These are phyloP conservation scores for Anthostomella pinea DNA, from an alignment of 2,329 filamentous ascomycete genomes.

Conservation along the genomic window DNA sequence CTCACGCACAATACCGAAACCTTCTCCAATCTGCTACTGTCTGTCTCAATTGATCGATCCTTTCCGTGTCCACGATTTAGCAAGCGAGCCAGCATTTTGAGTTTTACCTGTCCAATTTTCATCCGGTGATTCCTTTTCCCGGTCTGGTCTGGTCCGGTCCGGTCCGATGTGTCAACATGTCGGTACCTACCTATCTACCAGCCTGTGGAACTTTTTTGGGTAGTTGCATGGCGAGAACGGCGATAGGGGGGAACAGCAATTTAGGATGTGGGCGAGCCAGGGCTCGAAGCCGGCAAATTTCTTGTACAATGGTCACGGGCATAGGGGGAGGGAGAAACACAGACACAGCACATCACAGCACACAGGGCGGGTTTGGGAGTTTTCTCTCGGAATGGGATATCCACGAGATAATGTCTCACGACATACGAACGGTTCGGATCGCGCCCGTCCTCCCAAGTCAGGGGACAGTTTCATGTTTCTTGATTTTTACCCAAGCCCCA, in stretches of 20 bases:
- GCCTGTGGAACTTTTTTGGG: slow-evolving; percentile 21
- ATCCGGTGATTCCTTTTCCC: slow-evolving; percentile 17
- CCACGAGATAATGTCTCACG: slow-evolving; percentile 31
- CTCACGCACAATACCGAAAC: slow-evolving; percentile 34
- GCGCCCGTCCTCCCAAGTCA: no score
- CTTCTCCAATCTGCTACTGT: slow-evolving; percentile 28
- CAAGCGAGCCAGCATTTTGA: slow-evolving; percentile 39
- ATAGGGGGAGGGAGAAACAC: slow-evolving; percentile 14
- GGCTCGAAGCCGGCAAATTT: slow-evolving; percentile 17
- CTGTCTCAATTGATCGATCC: slow-evolving; percentile 24
- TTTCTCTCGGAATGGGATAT: slow-evolving; percentile 21
- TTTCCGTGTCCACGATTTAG: slow-evolving; percentile 32
- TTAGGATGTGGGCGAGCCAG: slow-evolving; percentile 23
- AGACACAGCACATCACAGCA: slow-evolving; percentile 15
- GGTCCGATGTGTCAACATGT: slow-evolving; percentile 2
- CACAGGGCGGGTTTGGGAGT: slow-evolving; percentile 18
- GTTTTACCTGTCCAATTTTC: slow-evolving; percentile 12
- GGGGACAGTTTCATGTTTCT: slow-evolving; percentile 9
- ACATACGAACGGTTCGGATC: no score
- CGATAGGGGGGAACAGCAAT: slow-evolving; percentile 22
- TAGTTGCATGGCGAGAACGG: slow-evolving; percentile 33
- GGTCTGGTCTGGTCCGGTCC: no score
- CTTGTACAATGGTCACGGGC: slow-evolving; percentile 32
- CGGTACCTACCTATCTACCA: slow-evolving; percentile 6
- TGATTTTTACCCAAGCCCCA: slow-evolving; percentile 7